phyloP scores from a whole-genome alignment of 768 basidiomycete genomes.

The Tulasnella sp. region DNA sequence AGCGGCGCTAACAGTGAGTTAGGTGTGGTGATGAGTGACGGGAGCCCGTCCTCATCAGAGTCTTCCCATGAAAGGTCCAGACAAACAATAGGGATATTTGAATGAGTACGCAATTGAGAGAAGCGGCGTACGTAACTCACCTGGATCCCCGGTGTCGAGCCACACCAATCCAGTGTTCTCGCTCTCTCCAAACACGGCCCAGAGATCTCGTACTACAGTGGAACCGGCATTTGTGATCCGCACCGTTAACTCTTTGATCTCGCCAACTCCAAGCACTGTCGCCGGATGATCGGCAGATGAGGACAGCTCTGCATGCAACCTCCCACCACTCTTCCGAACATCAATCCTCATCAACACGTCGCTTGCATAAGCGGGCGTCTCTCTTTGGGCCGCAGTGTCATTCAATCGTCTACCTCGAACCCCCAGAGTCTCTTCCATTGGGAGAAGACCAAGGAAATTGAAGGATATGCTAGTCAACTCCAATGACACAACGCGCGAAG shows the following conservation, averaged over 20 bases:
- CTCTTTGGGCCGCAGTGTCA: conserved; percentile 59
- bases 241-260: conserved; percentile 44
- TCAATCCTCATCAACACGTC: conserved; percentile 51
- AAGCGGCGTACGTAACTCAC: no score
- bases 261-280: conserved; percentile 56
- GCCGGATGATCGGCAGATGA: conserved; percentile 34
- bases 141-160: conserved; percentile 27
- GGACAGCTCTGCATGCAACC: conserved; percentile 35
- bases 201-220: conserved; percentile 52
- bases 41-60: not conserved
- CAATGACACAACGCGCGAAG: conserved; percentile 31
- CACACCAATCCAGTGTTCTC: conserved; percentile 50
- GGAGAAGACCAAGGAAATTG: conserved; percentile 63
- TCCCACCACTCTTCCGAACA: conserved; percentile 55
- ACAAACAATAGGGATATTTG: no score
- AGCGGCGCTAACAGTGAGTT: conserved; percentile 43
- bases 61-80: not conserved
- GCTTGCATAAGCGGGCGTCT: conserved; percentile 57
- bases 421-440: conserved; percentile 53
- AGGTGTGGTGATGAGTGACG: conserved; percentile 36
- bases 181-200: conserved; percentile 44
- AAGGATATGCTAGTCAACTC: conserved; percentile 49
- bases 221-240: conserved; percentile 59
- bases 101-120: no score
- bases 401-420: conserved; percentile 68